Evolutionary conservation across 495 filamentous ascomycete species (phyloP), one percentile per base, ranked within the genome.

Genomic region (Jackrogersella multiformis): DNA sequence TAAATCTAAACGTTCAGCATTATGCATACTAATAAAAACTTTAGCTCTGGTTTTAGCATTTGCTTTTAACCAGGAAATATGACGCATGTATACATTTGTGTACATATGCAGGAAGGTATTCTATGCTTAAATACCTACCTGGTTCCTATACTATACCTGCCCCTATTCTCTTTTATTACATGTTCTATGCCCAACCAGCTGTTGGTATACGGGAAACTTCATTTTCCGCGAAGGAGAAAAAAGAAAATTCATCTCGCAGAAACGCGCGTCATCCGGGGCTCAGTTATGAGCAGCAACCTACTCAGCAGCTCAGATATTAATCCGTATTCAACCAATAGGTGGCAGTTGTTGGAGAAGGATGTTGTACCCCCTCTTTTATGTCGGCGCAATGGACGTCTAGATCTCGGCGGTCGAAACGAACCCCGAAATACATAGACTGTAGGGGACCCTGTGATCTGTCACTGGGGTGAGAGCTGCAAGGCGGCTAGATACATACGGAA

Each of bases 251-350:
- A 16, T 64, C 18, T 15, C 7, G 24, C 24, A 58, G 38, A 58
- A 66, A 70, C 67, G 61, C 67, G 67, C 61, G 67, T 70, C 61
- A 32, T 39, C 4, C 21, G 61, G 44, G 67, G 67, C 67, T 70
- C 24, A 58, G 56, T 28, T 56, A 23, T 32, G 21, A 36, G 16
- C 36, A 18, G 15, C 7, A 16, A 10, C 30, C 32, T 35, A 26
- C 28, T 45, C 23, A 42, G 36, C 38, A 46, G 21, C 34, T 28
- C 48, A 45, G 18, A 62, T 53, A 32, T 23, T 28, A 28, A 46
- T 28, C 28, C 55, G 62, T 57, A 32, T 49, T 54, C 34, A 58
- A 64, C 48, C 38, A 36, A 32, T 16, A 5, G 35, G 20, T 57
- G 64, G 44, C 16, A 58, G 20, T 28, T 35, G 38, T 35, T 35